Evolutionary conservation across 805 yeast genomes (phyloP), one percentile per base, ranked within the genome.

Genomic region (Kregervanrija fluxuum): DNA sequence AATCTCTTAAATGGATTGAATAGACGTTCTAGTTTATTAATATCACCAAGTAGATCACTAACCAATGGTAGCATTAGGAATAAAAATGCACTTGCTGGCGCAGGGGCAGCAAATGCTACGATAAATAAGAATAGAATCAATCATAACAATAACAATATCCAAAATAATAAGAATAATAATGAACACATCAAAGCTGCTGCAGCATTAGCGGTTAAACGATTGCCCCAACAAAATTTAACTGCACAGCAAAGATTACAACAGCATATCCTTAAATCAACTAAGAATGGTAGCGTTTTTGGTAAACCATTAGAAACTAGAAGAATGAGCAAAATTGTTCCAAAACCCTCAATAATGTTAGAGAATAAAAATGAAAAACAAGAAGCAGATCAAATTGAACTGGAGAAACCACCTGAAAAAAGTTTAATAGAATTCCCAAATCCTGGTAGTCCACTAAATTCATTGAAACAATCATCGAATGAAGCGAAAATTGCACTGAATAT

Each of bases 221-320:
- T 42, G 5, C 37, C 46, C 1, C 46, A 46, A 8, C 53, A 45
- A 30, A 56, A 57, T 2, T 33, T 59, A 11, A 55, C 63, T 8
- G 70, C 69, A 1, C 63, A 62, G 35, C 67, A 64, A 43, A 52
- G 69, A 41, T 46, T 66, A 16, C 69, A 66, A 38, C 62, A 57
- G 44, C 68, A 64, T 41, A 65, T 66, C 15, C 16, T 56, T 37
- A 56, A 52, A 47, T 60, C 67, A 6, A 45, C 61, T 3, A 57
- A 56, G 37, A 59, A 46, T 42, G 70, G 70, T 5, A 55, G 56
- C 30, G 47, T 65, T 31, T 53, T 53, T 30, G 53, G 62, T 3
- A 61, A 57, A 45, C 50, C 56, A 4, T 16, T 61, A 12, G 59
- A 55, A 22, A 52, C 48, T 1, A 53, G 48, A 36, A 59, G 60